Base-by-base conservation (phyloP, 1,139 yeast genomes). In the Saccharomyces hybrid region DNA sequence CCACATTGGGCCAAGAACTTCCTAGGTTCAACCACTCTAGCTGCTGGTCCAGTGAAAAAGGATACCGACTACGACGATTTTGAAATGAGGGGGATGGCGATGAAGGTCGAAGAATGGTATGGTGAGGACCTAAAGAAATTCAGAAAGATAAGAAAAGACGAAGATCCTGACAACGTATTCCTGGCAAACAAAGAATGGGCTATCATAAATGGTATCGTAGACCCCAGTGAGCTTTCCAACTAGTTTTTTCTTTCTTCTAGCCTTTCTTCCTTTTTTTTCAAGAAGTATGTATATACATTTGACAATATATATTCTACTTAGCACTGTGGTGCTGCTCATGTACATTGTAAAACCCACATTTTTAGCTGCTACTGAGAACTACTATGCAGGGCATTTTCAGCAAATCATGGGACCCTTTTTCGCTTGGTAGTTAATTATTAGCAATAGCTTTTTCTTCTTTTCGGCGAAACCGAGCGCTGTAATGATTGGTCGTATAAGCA, bases 1-100 rank as follows among this genome's bases (percentile, higher is more conserved):
- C 99, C 99, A 1, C 99, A 93, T 70, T 93, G 99, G 99, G 99
- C 99, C n/a, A 93, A 93, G 76, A 91, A 91, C 72, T 93, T 90
- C 69, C 78, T 90, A 60, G 97, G 97, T 2, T 73, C 83, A 32
- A 75, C 74, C 8, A 65, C 69, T 48, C 73, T 72, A 56, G 72
- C 75, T 1, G 71, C 69, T 3, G 64, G 65, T 19, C 62, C 60
- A 8, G 57, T 59, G n/a, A 66, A 68, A 52, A 63, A 63, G 11
- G 75, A 71, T 47, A 57, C 64, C 57, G 72, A 75, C 55, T 73
- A 72, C 60, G 66, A 71, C 12, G 90, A 85, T 68, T 86, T 85
- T 59, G 81, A 86, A 57, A 88, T 89, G 96, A 77, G 84, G 61
- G 97, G 97, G 1, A 82, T 89, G 66, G 80, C 82, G 44, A 78